Percentiles rank a stretch among this genome's conserved stretches.
These are phyloP conservation scores for Nidula microcarpa DNA, from an alignment of 768 basidiomycete genomes.

Conservation along the genomic window DNA sequence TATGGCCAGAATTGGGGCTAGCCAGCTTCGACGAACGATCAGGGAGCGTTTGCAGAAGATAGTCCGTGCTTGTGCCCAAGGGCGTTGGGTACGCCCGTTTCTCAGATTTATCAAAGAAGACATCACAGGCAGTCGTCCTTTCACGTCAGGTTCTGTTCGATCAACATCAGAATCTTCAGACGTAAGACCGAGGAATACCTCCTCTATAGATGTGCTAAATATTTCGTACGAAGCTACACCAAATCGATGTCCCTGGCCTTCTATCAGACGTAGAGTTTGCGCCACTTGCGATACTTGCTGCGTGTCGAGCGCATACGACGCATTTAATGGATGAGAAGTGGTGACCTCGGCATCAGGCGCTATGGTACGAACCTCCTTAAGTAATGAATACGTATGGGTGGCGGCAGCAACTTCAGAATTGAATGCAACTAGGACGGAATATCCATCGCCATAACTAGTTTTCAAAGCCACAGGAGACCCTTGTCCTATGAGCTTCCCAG, in stretches of 20 bases:
- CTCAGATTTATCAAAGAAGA: slow-evolving; percentile 18
- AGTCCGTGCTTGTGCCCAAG: too few relatives aligned
- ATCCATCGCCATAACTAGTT: slow-evolving; percentile 52
- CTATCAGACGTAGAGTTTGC: too few relatives aligned
- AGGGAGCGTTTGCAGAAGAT: slow-evolving; percentile 47
- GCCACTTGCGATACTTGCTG: too few relatives aligned
- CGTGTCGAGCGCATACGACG: too few relatives aligned
- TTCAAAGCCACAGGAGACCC: slow-evolving; percentile 62
- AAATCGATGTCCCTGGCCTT: too few relatives aligned
- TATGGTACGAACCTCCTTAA: too few relatives aligned
- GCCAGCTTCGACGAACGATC: slow-evolving; percentile 52
- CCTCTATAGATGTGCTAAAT: slow-evolving; percentile 56
- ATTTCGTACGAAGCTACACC: slow-evolving; percentile 47
- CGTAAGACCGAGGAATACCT: slow-evolving; percentile 62
- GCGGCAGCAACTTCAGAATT: too few relatives aligned
- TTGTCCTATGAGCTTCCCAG: slow-evolving; percentile 57
- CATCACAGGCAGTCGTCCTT: background rate
- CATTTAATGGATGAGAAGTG: too few relatives aligned
- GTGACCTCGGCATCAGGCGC: too few relatives aligned
- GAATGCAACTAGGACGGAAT: too few relatives aligned
- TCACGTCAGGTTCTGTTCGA: background rate
- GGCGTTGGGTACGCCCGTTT: slow-evolving; percentile 38
- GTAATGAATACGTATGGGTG: too few relatives aligned
- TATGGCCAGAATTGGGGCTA: slow-evolving; percentile 43
- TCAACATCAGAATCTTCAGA: too few relatives aligned